Base-by-base conservation (phyloP, 2,329 filamentous ascomycete genomes). In the Didymella glomerata region DNA sequence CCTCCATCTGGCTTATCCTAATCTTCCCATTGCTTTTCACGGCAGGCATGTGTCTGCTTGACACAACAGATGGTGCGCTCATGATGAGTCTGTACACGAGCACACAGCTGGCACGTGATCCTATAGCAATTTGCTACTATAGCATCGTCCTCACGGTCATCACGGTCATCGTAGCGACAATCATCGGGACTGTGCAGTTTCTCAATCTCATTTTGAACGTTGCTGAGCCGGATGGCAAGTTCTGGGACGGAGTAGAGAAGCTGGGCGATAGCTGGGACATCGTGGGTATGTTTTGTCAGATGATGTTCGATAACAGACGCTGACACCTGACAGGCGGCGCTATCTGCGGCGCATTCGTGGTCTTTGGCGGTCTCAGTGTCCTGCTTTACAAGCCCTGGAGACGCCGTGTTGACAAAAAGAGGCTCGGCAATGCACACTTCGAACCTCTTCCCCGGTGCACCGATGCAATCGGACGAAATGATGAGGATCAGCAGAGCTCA, bases 51-150 rank as follows among this genome's bases (percentile, higher is more conserved):
- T 97, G 93, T 76, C 84, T 98, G 22, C 82, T 98, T 6, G 95
- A 98, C 77, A 97, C 93, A 0, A 90, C 89, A 0, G 95, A 98
- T 69, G 94, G 94, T 24, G 94, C 94, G 1, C 83, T 97, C 20
- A 98, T 98, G 93, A 93, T 97, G 86, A 89, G 90, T 0, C 82
- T 98, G 1, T 98, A 99, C 78, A 93, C 93, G 0, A 90, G 89
- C 38, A 91, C 86, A 13, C 80, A 90, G 28, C 88, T 96, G 46
- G 88, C 91, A 0, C 83, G 90, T 57, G 93, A 98, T 70, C 85
- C 85, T 1, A 87, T 98, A n/a, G 93, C 93, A 0, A 93, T 97
- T 46, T 80, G 97, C 1, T 98, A 98, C 79, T 98, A 97, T 78
- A 96, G 92, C 13, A 90, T 94, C 66, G 90, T 96, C 0, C 83